These are phyloP conservation scores for Ustilaginoidea virens DNA, from an alignment of 2,329 filamentous ascomycete species.

Conservation along the genomic window DNA sequence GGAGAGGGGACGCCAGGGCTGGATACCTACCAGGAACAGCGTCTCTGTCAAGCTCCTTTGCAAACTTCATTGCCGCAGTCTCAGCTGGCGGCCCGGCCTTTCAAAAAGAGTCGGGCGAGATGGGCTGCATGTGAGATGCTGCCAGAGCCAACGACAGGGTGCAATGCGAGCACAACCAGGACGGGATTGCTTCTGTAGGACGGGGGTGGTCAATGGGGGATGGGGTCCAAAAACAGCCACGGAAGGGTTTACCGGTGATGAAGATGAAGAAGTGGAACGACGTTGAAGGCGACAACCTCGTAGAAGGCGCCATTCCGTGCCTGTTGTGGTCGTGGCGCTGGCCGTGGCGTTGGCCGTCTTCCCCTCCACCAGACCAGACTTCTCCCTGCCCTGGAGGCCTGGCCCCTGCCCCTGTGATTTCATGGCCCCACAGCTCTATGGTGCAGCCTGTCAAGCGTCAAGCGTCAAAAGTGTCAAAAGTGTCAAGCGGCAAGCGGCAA, in stretches of 20 bases:
- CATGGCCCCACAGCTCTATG: too few species aligned
- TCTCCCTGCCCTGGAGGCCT: too few species aligned
- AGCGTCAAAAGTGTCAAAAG: too few species aligned
- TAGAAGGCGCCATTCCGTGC: too few species aligned
- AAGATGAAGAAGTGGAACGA: constrained; percentile 1
- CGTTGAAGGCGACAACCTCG: too few species aligned
- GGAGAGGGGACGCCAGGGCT: too few species aligned
- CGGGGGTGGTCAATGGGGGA: neutral
- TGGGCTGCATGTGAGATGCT: constrained; percentile 1
- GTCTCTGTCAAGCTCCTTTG: constrained; percentile 10
- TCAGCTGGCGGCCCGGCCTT: constrained; percentile 5
- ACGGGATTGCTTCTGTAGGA: neutral
- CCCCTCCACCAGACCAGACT: too few species aligned
- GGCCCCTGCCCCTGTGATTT: too few species aligned
- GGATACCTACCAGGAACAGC: constrained; percentile 65
- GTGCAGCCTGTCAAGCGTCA: too few species aligned
- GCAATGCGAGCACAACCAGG: neutral
- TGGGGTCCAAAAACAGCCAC: constrained; percentile 1
- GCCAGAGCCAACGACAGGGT: neutral
- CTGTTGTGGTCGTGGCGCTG: too few species aligned
- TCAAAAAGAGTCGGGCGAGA: constrained; percentile 1
- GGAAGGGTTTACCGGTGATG: constrained; percentile 3
- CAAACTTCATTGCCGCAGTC: constrained; percentile 7
- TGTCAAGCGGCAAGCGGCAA: too few species aligned
- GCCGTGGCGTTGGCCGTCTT: too few species aligned